Evolutionary conservation across 257 asterid genomes (phyloP), one percentile per base, ranked within the genome.

Genomic region (Rauvolfia tetraphylla): DNA sequence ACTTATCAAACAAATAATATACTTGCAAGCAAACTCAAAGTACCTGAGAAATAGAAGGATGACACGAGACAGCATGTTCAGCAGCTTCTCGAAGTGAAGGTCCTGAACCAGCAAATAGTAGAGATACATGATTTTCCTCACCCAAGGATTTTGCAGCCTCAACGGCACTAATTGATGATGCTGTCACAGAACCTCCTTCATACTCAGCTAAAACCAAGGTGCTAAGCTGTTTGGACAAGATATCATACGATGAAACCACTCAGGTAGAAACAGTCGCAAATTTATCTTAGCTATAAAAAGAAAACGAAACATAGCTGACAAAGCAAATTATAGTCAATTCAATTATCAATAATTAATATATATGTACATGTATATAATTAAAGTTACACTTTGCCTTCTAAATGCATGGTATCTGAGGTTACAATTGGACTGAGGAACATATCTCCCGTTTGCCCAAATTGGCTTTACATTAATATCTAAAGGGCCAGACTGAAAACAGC

Each of bases 21-120:
- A 22, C 7, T 23, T 5, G 36, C 42, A 54, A 56, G 7, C 54
- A 33, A 78, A 33, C 34, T 36, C 39, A 65, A 42, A 46, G 12
- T 83, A 90, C 98, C 97, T 86, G 77, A 51, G 96, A 91, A 88
- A 95, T 54, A 12, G 88, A 90, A 80, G 96, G 96, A 85, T 89
- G 91, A 76, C 85, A 85, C 12, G 96, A 86, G 59, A 95, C 93
- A 74, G 97, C 99, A 84, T 83, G 89, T 71, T 77, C 78, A 56
- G 93, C 97, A 81, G 98, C 97, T 81, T 91, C 86, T 27, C 88
- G 86, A 56, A 95, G 83, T 8, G 92, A 91, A 68, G 91, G 87
- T 61, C 98, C 98, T 31, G 93, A 93, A 53, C 99, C 99, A 72
- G 98, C 98, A 57, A 95, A 87, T 56, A 95, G 83, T 74, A 95